Conservation (phyloP, 495 filamentous ascomycete genomes). For the Penicillium argentinense region DNA sequence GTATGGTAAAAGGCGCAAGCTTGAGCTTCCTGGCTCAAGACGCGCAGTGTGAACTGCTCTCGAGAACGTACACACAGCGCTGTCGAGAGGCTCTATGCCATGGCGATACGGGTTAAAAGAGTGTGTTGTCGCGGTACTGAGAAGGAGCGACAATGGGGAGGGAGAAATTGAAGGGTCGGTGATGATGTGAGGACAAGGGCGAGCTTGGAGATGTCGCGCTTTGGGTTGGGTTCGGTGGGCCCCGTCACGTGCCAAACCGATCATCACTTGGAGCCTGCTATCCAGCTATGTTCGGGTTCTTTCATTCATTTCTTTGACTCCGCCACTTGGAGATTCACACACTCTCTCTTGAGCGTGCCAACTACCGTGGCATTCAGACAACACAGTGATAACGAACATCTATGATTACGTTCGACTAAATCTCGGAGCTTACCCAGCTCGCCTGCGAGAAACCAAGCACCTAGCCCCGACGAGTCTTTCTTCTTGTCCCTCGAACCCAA, state of each 20-base stretch:
- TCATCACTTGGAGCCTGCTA: neutral
- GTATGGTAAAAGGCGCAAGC: conserved; percentile 1
- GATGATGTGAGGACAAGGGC: conserved; percentile 19
- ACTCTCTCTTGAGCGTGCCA: too few relatives aligned
- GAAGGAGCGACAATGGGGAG: conserved; percentile 5
- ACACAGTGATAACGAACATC: neutral
- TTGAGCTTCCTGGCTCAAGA: conserved; percentile 10
- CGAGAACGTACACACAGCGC: conserved; percentile 24
- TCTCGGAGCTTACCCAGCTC: conserved; percentile 13
- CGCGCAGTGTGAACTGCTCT: conserved; percentile 22
- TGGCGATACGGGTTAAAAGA: conserved; percentile 16
- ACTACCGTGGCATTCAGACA: too few relatives aligned
- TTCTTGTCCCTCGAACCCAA: too few relatives aligned
- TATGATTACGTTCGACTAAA: conserved; percentile 5
- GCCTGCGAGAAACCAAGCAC: neutral
- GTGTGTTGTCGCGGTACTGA: neutral
- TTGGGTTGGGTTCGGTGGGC: conserved; percentile 10
- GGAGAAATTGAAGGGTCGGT: conserved; percentile 4
- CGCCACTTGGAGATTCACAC: too few relatives aligned
- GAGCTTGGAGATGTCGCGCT: conserved; percentile 16
- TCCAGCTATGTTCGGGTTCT: too few relatives aligned
- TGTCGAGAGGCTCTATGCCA: conserved; percentile 15
- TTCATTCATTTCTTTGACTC: conserved; percentile 3
- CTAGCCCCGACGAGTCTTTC: neutral
- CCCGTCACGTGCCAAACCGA: conserved; percentile 14